Evolutionary conservation across 176 grass and related monocot genomes (phyloP).

Genomic region (Tillandsia leiboldiana): DNA sequence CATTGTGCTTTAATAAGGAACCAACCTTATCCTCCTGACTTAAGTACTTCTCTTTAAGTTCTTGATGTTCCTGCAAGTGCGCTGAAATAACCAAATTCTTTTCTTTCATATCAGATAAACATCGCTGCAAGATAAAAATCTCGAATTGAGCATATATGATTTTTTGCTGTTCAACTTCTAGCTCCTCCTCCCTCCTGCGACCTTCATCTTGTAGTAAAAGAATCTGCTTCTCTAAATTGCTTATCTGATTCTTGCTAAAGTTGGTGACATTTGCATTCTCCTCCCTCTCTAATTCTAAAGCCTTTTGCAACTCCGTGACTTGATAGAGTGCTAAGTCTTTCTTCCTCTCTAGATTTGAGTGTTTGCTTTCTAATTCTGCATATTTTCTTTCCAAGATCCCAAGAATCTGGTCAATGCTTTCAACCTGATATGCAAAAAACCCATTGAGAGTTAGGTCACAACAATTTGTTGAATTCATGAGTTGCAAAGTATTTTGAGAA

Average conservation of each 20-base stretch:
- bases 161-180: constrained; percentile 54
- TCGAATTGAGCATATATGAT: constrained; percentile 53
- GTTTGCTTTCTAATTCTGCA: constrained; percentile 52
- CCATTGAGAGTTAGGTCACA: constrained; percentile 17
- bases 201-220: constrained; percentile 39
- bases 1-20: constrained; percentile 31
- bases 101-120: constrained; percentile 57
- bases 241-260: constrained; percentile 29
- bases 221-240: constrained; percentile 22
- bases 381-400: constrained; percentile 53
- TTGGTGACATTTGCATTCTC: constrained; percentile 29
- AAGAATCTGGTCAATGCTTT: constrained; percentile 56
- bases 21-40: constrained; percentile 29
- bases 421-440: constrained; percentile 44
- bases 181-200: constrained; percentile 33
- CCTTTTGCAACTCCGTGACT: constrained; percentile 37
- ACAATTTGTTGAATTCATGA: neutral
- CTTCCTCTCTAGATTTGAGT: constrained; percentile 59
- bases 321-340: constrained; percentile 31
- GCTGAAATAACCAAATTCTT: constrained; percentile 31
- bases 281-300: constrained; percentile 50
- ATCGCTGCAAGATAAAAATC: constrained; percentile 68
- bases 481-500: too few relatives aligned
- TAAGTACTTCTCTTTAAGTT: constrained; percentile 29
- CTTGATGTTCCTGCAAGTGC: constrained; percentile 32